Percentiles rank a stretch among this genome's conserved stretches.
These are phyloP conservation scores for Lantana camara DNA, from an alignment of 257 asterid genomes.

Conservation along the genomic window DNA sequence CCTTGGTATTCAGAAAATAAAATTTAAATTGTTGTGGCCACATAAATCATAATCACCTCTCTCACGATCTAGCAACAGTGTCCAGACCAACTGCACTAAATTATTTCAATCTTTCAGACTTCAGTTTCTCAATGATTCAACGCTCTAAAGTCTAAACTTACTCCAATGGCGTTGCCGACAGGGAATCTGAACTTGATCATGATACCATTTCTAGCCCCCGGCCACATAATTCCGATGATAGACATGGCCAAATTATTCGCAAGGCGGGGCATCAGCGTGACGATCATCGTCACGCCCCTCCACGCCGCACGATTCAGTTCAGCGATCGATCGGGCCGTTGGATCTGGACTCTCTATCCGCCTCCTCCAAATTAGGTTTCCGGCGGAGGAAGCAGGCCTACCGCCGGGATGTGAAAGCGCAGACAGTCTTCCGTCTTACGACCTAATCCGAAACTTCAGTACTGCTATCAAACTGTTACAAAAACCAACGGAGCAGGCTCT, in stretches of 20 bases:
- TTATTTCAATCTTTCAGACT: too few species aligned
- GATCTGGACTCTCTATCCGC: conserved; percentile 42
- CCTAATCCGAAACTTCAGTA: conserved; percentile 35
- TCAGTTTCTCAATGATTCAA: too few species aligned
- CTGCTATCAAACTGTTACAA: conserved; percentile 38
- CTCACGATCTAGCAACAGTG: too few species aligned
- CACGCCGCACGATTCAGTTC: conserved; percentile 36
- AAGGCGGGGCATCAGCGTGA: conserved; percentile 24
- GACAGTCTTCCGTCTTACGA: conserved; percentile 46
- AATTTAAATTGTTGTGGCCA: too few species aligned
- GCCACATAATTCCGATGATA: conserved; percentile 63
- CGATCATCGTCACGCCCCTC: conserved; percentile 52
- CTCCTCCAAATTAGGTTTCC: conserved; percentile 46
- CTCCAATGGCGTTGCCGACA: conserved; percentile 1
- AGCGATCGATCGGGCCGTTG: conserved; percentile 30
- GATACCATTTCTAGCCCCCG: conserved; percentile 34
- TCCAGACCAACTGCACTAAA: too few species aligned
- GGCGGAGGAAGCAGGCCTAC: conserved; percentile 47
- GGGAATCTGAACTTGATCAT: neutral
- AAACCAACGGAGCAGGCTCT: conserved; percentile 34
- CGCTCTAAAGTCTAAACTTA: too few species aligned
- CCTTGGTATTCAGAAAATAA: too few species aligned
- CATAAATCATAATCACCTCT: too few species aligned
- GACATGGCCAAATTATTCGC: conserved; percentile 54
- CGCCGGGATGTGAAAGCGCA: conserved; percentile 53